Base-by-base conservation (phyloP, 441 rosid genomes). In the Dalechampia spathulata region DNA sequence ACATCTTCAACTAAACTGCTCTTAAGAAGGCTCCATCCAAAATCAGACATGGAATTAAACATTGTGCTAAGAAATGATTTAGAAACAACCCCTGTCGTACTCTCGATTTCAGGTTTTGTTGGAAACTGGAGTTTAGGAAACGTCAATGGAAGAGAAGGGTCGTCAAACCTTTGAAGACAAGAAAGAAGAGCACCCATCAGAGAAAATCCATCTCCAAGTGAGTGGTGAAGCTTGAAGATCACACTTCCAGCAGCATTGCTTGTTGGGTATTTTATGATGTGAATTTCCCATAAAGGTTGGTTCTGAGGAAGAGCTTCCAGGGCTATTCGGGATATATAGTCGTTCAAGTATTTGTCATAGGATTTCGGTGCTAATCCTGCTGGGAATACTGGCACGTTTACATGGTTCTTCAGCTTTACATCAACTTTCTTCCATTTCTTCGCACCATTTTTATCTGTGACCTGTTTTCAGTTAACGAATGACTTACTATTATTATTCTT, bases 221-320 rank as follows among this genome's bases (percentile, higher is more conserved):
- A 30, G 12, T 71, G 75, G 32, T 70, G 73, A 9, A 75, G 64
- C 56, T 75, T 75, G 63, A 75, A 75, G 14, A 75, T 61, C 0
- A 65, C 0, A 8, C n/a, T n/a, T n/a, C 80, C 78, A 17, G 76
- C 71, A 10, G 82, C 74, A 27, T 56, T 40, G 22, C 53, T 69
- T 25, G 77, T 74, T 0, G 85, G 77, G 63, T 80, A 75, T 41
- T 64, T 75, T 12, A 80, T 28, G 4, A 75, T 45, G 26, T 80
- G 82, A 34, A 75, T 53, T 52, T 75, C 77, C 85, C 85, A 77
- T 2, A 74, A 54, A 0, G 85, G 85, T 26, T 66, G 71, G 55
- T n/a, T 74, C 14, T 65, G 66, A 0, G 76, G 72, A 12, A 77
- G 58, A n/a, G 53, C 52, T 26, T 72, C 63, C 41, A 46, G 36